These are phyloP conservation scores for Pseudocohnilembus persalinus DNA, from an alignment of 169 alveolate genomes.

Conservation along the genomic window DNA sequence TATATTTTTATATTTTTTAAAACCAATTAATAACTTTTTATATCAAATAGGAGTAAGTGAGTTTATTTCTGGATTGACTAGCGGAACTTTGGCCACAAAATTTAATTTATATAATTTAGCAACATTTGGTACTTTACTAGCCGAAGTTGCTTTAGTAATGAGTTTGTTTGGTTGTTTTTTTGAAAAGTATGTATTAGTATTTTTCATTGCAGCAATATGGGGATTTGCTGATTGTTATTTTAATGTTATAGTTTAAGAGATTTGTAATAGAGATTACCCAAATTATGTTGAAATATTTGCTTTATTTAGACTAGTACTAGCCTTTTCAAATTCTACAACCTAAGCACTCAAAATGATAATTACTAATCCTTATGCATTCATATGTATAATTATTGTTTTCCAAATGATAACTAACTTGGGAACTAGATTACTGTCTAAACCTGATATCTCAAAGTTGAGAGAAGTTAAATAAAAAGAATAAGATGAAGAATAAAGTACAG, in stretches of 20 bases:
- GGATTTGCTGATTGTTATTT: neutral
- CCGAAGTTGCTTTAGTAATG: neutral
- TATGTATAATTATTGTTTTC: too few species aligned
- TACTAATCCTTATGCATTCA: neutral
- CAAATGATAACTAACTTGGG: neutral
- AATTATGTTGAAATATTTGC: neutral
- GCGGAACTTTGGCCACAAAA: neutral
- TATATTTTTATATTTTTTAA: too few species aligned
- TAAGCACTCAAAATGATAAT: neutral
- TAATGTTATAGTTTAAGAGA: neutral
- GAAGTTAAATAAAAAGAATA: neutral
- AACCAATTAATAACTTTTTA: neutral
- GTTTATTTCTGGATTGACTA: neutral
- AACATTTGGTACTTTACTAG: neutral
- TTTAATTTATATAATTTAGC: neutral
- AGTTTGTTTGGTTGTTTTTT: neutral
- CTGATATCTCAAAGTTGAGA: neutral
- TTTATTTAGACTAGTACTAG: neutral
- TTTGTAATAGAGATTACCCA: neutral
- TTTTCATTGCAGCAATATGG: neutral
- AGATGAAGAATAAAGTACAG: neutral
- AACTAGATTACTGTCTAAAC: neutral
- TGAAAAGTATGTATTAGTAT: neutral
- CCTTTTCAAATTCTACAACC: neutral
- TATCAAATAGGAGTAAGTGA: neutral